phyloP scores from a whole-genome alignment of 441 rosid species.

The Adansonia madagascariensis region DNA sequence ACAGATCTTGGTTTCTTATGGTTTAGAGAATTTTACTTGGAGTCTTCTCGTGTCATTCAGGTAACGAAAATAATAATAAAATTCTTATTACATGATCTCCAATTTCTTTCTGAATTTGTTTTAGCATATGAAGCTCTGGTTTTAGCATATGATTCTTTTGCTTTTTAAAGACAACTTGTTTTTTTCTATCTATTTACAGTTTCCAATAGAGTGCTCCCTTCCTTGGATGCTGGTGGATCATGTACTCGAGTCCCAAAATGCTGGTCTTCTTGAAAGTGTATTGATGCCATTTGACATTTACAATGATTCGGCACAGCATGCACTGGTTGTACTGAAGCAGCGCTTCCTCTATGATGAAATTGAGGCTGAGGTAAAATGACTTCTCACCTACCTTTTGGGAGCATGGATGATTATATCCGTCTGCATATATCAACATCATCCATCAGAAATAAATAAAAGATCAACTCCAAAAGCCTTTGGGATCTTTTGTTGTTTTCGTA shows the following conservation, averaged over 20 bases:
- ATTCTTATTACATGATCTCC: slow-evolving; percentile 6
- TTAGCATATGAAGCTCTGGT: slow-evolving; percentile 23
- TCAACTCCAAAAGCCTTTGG: slow-evolving; percentile 27
- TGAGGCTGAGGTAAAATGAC: slow-evolving; percentile 89
- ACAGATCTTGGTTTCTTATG: slow-evolving; percentile 98
- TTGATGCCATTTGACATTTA: slow-evolving; percentile 94
- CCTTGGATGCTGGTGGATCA: slow-evolving; percentile 99
- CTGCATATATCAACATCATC: neutral
- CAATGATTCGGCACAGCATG: slow-evolving; percentile 99
- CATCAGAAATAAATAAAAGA: slow-evolving; percentile 11
- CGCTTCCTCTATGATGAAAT: slow-evolving; percentile 99
- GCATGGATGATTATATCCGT: slow-evolving; percentile 4
- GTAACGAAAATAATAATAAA: slow-evolving; percentile 43
- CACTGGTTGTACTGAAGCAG: slow-evolving; percentile 84
- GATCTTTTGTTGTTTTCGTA: slow-evolving; percentile 39
- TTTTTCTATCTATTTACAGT: slow-evolving; percentile 47
- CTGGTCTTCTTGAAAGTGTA: slow-evolving; percentile 93
- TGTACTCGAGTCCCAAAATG: slow-evolving; percentile 78
- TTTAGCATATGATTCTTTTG: neutral
- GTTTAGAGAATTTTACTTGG: slow-evolving; percentile 99
- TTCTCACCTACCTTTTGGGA: neutral
- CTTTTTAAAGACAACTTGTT: slow-evolving; percentile 21
- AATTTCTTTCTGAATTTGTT: slow-evolving; percentile 23
- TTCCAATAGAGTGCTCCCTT: slow-evolving; percentile 98
- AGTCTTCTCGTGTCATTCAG: slow-evolving; percentile 99